Percentiles rank a stretch among this genome's conserved stretches.
Conservation (phyloP, 2,329 filamentous ascomycete genomes). For the Colletotrichum sublineola region DNA sequence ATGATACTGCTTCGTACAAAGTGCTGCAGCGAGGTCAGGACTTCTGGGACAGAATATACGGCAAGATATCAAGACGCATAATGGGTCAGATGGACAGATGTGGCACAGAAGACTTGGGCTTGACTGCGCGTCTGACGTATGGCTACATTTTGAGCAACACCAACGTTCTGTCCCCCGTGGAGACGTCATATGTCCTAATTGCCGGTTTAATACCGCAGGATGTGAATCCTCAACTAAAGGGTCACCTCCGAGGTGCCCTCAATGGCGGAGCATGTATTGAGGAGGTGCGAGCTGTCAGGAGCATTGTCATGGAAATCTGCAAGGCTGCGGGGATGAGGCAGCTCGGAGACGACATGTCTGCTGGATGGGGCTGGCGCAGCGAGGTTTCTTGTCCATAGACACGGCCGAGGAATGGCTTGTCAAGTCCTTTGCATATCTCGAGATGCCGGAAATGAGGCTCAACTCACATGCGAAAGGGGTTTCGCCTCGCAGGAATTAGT, state of each 20-base stretch:
- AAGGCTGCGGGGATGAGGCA: constrained; percentile 60
- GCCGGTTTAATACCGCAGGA: constrained; percentile 65
- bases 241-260: constrained; percentile 64
- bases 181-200: constrained; percentile 66
- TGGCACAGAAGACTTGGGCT: constrained; percentile 64
- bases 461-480: neutral
- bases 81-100: constrained; percentile 63
- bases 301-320: constrained; percentile 61
- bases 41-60: constrained; percentile 65
- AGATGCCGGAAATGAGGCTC: constrained; percentile 21
- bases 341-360: constrained; percentile 50
- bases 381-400: constrained; percentile 57
- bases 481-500: constrained; percentile 29
- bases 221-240: constrained; percentile 67
- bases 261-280: constrained; percentile 63
- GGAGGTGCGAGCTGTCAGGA: constrained; percentile 63
- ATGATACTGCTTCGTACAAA: constrained; percentile 50
- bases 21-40: constrained; percentile 58
- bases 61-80: constrained; percentile 61
- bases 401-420: neutral
- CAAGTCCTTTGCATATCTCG: neutral
- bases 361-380: constrained; percentile 61
- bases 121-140: constrained; percentile 63
- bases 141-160: constrained; percentile 63
- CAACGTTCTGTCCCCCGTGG: constrained; percentile 57